These are phyloP conservation scores for Bruguiera gymnorhiza DNA, from an alignment of 345 rosid genomes.

Conservation along the genomic window DNA sequence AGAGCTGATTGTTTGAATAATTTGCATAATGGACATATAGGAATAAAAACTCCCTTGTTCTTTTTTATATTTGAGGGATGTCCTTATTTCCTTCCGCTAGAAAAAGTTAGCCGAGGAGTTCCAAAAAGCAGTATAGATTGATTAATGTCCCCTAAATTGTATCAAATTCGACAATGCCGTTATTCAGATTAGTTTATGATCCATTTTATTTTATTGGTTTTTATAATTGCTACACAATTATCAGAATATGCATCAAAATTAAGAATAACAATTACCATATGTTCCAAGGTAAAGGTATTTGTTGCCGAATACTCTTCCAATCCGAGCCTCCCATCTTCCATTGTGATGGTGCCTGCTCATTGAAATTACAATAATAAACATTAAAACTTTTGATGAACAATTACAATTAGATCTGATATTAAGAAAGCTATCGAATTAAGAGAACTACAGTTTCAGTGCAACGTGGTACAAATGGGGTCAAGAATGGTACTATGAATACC, in stretches of 20 bases:
- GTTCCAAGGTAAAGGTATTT: constrained; percentile 72
- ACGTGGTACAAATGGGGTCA: not conserved
- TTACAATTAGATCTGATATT: too few species aligned
- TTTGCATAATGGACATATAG: too few species aligned
- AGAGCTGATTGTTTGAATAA: not conserved
- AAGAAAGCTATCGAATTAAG: not conserved
- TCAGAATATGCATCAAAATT: not conserved
- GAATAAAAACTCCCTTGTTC: too few species aligned
- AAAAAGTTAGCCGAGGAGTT: too few species aligned
- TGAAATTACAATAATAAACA: not conserved
- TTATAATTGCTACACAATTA: not conserved
- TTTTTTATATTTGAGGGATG: too few species aligned
- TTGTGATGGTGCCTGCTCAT: constrained; percentile 61
- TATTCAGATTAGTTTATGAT: not conserved
- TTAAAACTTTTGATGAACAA: too few species aligned
- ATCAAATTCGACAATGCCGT: too few species aligned
- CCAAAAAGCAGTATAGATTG: too few species aligned
- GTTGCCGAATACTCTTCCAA: constrained; percentile 75
- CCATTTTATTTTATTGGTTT: not conserved
- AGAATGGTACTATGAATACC: constrained; percentile 35
- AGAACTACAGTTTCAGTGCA: not conserved
- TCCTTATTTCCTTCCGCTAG: too few species aligned
- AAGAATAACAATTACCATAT: constrained; percentile 34
- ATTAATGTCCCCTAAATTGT: too few species aligned
- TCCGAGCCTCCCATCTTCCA: constrained; percentile 85